Evolutionary conservation across 2,329 filamentous ascomycete genomes (phyloP).

Genomic region (Hortaea werneckii): DNA sequence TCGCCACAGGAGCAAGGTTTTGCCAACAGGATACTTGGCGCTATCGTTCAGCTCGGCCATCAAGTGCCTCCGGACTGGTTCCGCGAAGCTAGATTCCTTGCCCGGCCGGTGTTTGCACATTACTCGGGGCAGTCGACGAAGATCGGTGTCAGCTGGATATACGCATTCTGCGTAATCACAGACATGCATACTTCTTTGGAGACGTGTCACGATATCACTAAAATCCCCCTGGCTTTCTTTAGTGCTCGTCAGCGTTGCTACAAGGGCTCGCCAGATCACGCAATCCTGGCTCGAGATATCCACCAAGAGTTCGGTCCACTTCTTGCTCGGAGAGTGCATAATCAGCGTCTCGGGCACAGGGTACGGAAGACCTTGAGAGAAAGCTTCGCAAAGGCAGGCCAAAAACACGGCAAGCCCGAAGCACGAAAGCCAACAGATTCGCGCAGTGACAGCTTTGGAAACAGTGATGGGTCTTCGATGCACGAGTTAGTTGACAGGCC

Average conservation of each 20-base stretch:
- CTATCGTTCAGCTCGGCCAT: constrained; percentile 20
- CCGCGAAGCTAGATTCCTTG: constrained; percentile 34
- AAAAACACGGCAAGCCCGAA: background rate
- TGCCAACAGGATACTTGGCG: constrained; percentile 23
- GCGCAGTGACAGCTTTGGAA: constrained; percentile 8
- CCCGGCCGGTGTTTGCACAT: constrained; percentile 27
- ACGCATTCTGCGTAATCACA: constrained; percentile 32
- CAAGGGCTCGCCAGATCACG: constrained; percentile 35
- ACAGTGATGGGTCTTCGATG: constrained; percentile 10
- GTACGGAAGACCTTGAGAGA: background rate
- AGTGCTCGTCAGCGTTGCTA: constrained; percentile 34
- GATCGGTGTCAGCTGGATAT: constrained; percentile 28
- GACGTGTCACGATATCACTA: constrained; percentile 17
- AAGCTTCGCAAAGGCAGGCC: background rate
- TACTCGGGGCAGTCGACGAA: constrained; percentile 17
- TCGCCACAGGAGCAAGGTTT: constrained; percentile 28
- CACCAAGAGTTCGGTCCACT: constrained; percentile 37
- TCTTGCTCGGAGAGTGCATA: constrained; percentile 17
- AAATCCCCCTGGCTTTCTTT: constrained; percentile 37
- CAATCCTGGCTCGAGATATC: constrained; percentile 34
- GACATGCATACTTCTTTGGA: constrained; percentile 23
- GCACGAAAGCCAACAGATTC: constrained; percentile 1
- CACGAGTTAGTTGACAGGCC: constrained; percentile 20
- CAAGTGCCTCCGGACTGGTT: constrained; percentile 32
- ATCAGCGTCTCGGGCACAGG: constrained; percentile 1